These are phyloP conservation scores for Ophiocordyceps sinensis DNA, from an alignment of 2,329 filamentous ascomycete genomes.

Conservation along the genomic window DNA sequence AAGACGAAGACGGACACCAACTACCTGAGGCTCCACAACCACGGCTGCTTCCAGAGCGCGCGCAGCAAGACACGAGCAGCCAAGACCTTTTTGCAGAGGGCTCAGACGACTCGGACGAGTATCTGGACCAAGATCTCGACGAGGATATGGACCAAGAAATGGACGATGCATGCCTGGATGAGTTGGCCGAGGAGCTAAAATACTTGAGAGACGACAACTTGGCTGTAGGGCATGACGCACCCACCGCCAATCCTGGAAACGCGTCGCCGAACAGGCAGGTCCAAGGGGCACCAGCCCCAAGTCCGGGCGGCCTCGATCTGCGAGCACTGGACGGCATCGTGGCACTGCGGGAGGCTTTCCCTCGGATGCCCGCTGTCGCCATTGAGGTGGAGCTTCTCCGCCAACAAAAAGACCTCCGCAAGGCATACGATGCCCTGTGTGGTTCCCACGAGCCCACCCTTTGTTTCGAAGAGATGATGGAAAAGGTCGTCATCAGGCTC, in stretches of 20 bases:
- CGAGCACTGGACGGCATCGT: slow-evolving; percentile 16
- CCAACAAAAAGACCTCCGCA: slow-evolving; percentile 19
- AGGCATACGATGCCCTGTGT: slow-evolving; percentile 22
- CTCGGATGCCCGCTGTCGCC: slow-evolving; percentile 18
- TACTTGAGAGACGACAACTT: slow-evolving; percentile 26
- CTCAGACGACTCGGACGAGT: not conserved
- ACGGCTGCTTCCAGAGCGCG: slow-evolving; percentile 13
- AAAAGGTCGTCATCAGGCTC: slow-evolving; percentile 10
- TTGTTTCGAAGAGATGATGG: slow-evolving; percentile 18
- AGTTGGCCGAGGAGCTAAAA: slow-evolving; percentile 24
- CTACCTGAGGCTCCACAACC: slow-evolving; percentile 8
- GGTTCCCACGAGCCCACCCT: slow-evolving; percentile 16
- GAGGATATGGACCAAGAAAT: slow-evolving; percentile 18
- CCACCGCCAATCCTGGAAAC: slow-evolving; percentile 3
- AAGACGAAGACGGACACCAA: slow-evolving; percentile 20
- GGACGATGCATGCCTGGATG: not conserved
- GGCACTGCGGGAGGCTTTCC: slow-evolving; percentile 29
- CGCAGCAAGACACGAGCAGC: too few species aligned
- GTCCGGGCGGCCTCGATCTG: slow-evolving; percentile 3
- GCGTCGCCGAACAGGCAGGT: not conserved
- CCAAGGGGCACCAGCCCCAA: slow-evolving; percentile 1
- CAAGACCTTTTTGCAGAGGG: not conserved
- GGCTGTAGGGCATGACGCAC: slow-evolving; percentile 8
- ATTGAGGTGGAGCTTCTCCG: slow-evolving; percentile 21
- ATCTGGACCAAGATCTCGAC: slow-evolving; percentile 16